Conservation (phyloP, 2,329 filamentous ascomycete species). For the Aspergillus novofumigatus region DNA sequence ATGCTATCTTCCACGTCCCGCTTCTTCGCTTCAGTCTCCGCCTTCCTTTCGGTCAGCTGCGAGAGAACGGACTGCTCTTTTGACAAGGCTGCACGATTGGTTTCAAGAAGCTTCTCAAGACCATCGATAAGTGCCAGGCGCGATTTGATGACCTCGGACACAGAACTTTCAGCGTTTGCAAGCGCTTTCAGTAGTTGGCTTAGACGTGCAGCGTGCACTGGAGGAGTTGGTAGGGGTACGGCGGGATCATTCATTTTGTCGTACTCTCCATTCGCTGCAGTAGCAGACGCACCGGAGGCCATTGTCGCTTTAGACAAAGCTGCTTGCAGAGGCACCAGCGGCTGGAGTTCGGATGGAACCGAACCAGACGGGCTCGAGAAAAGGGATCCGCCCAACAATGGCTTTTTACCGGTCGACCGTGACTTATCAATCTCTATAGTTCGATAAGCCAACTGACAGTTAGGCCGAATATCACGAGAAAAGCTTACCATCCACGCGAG, state of each 20-base stretch:
- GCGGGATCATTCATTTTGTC: conserved; percentile 73
- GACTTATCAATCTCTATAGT: conserved; percentile 53
- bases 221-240: conserved; percentile 68
- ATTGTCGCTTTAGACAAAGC: conserved; percentile 68
- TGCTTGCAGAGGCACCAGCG: conserved; percentile 70
- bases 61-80: conserved; percentile 65
- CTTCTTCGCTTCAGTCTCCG: conserved; percentile 74
- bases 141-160: conserved; percentile 84
- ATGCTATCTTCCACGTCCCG: conserved; percentile 87
- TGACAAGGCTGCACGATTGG: conserved; percentile 65
- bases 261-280: conserved; percentile 74
- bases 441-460: conserved; percentile 5
- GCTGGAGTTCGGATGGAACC: conserved; percentile 71
- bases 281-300: conserved; percentile 62
- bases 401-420: conserved; percentile 50
- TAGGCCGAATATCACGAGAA: background rate
- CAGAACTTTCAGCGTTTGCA: conserved; percentile 80
- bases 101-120: conserved; percentile 75
- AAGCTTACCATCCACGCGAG: conserved; percentile 68
- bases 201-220: conserved; percentile 86
- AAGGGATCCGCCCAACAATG: conserved; percentile 63
- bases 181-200: conserved; percentile 86
- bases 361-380: conserved; percentile 57
- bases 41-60: conserved; percentile 63
- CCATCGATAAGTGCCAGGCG: conserved; percentile 72